Percentiles rank a stretch among this genome's conserved stretches.
These are phyloP conservation scores for Coriaria nepalensis DNA, from an alignment of 306 rosid genomes.

Conservation along the genomic window DNA sequence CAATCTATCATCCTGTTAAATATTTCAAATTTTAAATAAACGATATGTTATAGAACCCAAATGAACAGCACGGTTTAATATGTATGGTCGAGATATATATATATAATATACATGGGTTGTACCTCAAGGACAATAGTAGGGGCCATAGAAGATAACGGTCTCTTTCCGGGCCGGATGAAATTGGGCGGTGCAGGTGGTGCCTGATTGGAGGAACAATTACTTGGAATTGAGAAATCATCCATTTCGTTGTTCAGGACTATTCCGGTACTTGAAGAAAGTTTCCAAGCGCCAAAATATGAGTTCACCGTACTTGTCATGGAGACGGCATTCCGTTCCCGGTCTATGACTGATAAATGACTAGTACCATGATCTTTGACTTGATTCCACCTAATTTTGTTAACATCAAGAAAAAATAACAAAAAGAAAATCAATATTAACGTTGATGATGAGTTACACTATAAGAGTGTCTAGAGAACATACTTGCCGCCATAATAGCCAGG, in stretches of 20 bases:
- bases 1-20: constrained; percentile 39
- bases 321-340: constrained; percentile 44
- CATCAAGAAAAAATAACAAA: too few species aligned
- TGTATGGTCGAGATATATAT: too few species aligned
- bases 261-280: constrained; percentile 66
- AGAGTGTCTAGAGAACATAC: constrained; percentile 20
- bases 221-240: constrained; percentile 74
- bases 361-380: constrained; percentile 77
- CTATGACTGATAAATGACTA: constrained; percentile 55
- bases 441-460: too few species aligned
- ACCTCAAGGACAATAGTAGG: constrained; percentile 77
- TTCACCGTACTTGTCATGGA: constrained; percentile 75
- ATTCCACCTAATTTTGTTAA: constrained; percentile 36
- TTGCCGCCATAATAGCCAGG: constrained; percentile 60
- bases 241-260: constrained; percentile 81
- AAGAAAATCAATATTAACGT: too few species aligned
- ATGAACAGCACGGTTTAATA: too few species aligned
- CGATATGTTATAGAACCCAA: too few species aligned
- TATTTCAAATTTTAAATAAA: background rate
- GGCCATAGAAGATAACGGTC: constrained; percentile 80
- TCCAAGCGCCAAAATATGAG: constrained; percentile 50
- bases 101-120: too few species aligned
- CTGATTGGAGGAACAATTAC: constrained; percentile 25
- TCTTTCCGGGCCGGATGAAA: constrained; percentile 63
- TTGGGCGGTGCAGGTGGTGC: constrained; percentile 68